Conservation (phyloP, 164 flowering plant genomes). For the Aristolochia contorta region DNA sequence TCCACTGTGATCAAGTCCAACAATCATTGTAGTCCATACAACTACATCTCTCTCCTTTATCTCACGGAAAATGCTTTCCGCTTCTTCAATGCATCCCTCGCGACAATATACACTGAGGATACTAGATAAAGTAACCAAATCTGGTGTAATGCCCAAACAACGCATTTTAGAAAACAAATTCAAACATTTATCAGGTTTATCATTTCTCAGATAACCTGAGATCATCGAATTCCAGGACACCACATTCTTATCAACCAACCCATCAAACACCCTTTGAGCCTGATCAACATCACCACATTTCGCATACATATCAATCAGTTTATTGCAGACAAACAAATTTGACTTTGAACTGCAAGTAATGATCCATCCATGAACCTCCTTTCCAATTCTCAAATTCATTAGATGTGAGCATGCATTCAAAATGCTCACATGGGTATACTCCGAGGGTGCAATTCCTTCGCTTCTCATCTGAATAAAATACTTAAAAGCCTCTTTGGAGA, state of each 20-base stretch:
- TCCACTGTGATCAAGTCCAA: slow-evolving; percentile 37
- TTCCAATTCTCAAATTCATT: slow-evolving; percentile 33
- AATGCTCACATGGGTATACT: slow-evolving; percentile 33
- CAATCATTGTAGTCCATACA: slow-evolving; percentile 54
- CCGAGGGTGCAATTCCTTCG: slow-evolving; percentile 28
- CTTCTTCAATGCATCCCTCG: slow-evolving; percentile 29
- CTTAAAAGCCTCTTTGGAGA: slow-evolving; percentile 17
- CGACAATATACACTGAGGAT: slow-evolving; percentile 34
- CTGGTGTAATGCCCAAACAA: slow-evolving; percentile 27
- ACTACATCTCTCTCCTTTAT: slow-evolving; percentile 32
- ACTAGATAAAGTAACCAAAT: slow-evolving; percentile 38
- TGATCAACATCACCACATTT: slow-evolving; percentile 40
- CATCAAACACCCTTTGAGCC: slow-evolving; percentile 39
- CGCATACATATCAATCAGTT: slow-evolving; percentile 49
- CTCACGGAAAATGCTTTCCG: slow-evolving; percentile 20
- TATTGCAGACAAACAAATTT: slow-evolving; percentile 37
- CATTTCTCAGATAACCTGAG: slow-evolving; percentile 34
- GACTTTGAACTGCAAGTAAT: slow-evolving; percentile 13
- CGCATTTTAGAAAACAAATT: slow-evolving; percentile 35
- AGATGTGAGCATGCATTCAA: slow-evolving; percentile 37
- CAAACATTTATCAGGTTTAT: slow-evolving; percentile 28
- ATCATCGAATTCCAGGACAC: slow-evolving; percentile 34
- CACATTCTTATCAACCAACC: slow-evolving; percentile 23
- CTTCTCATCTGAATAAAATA: slow-evolving; percentile 28
- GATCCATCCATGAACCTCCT: slow-evolving; percentile 43